phyloP scores from a whole-genome alignment of 441 rosid genomes.

The Hypseocharis bilobata region DNA sequence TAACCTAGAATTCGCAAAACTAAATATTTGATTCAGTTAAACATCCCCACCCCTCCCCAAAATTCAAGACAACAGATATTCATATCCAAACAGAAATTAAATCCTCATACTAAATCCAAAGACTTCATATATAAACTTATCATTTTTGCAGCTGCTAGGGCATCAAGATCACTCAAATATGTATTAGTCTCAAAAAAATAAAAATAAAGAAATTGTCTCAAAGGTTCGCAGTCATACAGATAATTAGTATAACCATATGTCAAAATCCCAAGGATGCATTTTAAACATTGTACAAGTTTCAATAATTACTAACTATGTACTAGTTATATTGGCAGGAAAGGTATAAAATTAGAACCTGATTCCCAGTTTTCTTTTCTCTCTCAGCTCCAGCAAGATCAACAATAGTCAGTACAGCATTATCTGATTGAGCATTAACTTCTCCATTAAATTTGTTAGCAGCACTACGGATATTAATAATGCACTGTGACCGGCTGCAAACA shows the following conservation, averaged over 20 bases:
- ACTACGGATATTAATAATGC: constrained; percentile 64
- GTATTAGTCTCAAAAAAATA: too few relatives aligned
- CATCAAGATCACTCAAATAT: too few relatives aligned
- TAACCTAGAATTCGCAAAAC: too few relatives aligned
- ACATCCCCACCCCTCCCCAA: too few relatives aligned
- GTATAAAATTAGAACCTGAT: constrained; percentile 48
- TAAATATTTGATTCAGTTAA: too few relatives aligned
- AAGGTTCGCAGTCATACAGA: background rate
- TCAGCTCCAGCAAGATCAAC: constrained; percentile 95
- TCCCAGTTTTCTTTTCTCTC: constrained; percentile 79
- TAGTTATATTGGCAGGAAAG: background rate
- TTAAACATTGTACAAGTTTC: background rate
- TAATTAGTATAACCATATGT: background rate
- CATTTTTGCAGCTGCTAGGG: too few relatives aligned
- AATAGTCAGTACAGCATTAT: constrained; percentile 51
- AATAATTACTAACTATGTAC: constrained; percentile 8
- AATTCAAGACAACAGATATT: too few relatives aligned
- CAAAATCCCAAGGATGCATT: background rate
- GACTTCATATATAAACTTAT: background rate
- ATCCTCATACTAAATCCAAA: background rate
- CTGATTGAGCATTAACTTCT: constrained; percentile 31
- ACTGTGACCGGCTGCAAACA: constrained; percentile 78
- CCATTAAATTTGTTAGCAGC: constrained; percentile 18
- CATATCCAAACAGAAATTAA: too few relatives aligned
- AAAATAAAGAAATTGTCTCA: too few relatives aligned